Evolutionary conservation across 345 rosid species (phyloP).

Genomic region (Euclidium syriacum): DNA sequence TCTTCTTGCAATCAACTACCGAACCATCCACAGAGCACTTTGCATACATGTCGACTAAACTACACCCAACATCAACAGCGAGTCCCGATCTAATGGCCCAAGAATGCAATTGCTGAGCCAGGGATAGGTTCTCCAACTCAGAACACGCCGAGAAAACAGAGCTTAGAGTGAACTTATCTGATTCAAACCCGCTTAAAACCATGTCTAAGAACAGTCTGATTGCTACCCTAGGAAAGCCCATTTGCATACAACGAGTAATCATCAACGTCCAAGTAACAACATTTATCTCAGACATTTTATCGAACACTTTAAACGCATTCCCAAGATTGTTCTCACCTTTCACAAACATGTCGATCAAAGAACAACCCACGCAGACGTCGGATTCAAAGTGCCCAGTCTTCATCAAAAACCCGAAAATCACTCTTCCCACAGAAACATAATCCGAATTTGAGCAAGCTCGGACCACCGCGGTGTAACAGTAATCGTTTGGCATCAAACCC

Average conservation of each 20-base stretch:
- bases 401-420: constrained; percentile 45
- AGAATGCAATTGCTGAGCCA: constrained; percentile 64
- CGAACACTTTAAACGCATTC: constrained; percentile 52
- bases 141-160: constrained; percentile 53
- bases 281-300: constrained; percentile 51
- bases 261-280: constrained; percentile 67
- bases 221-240: constrained; percentile 46
- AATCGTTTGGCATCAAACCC: constrained; percentile 66
- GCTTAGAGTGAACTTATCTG: constrained; percentile 50
- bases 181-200: constrained; percentile 42
- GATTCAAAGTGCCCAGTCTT: constrained; percentile 49
- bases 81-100: constrained; percentile 45
- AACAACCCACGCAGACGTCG: constrained; percentile 61
- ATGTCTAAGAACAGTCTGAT: constrained; percentile 46
- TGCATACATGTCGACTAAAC: constrained; percentile 72
- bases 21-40: constrained; percentile 49
- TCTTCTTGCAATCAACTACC: constrained; percentile 48
- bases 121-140: constrained; percentile 34
- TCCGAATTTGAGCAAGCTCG: constrained; percentile 47
- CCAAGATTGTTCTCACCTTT: constrained; percentile 43
- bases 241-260: constrained; percentile 49
- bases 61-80: constrained; percentile 55
- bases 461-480: constrained; percentile 55
- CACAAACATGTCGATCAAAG: constrained; percentile 57
- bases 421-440: constrained; percentile 33